Evolutionary conservation across 2,329 filamentous ascomycete species (phyloP).

Genomic region (Pseudocercospora musae): DNA sequence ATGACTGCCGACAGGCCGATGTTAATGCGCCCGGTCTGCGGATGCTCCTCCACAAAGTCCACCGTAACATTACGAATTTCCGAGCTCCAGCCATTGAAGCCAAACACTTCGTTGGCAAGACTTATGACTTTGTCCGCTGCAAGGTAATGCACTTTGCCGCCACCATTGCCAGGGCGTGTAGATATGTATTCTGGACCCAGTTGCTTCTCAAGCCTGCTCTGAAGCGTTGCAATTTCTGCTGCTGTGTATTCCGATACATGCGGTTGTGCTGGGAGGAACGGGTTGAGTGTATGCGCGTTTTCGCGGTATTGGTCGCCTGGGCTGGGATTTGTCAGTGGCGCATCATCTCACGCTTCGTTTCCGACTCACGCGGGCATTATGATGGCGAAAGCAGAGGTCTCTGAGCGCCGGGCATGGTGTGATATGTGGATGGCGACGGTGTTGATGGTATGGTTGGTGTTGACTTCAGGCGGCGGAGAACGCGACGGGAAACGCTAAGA

Average conservation of each 20-base stretch:
- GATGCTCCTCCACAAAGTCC: constrained; percentile 89
- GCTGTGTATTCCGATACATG: constrained; percentile 79
- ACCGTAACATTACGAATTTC: constrained; percentile 93
- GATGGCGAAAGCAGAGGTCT: constrained; percentile 12
- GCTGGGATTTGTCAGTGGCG: constrained; percentile 23
- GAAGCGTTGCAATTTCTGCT: constrained; percentile 83
- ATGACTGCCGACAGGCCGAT: constrained; percentile 88
- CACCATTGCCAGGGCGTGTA: constrained; percentile 74
- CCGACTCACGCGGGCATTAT: constrained; percentile 33
- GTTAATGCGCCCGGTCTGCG: constrained; percentile 72
- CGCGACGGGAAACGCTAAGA: constrained; percentile 6
- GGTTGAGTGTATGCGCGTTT: constrained; percentile 57
- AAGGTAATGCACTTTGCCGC: constrained; percentile 86
- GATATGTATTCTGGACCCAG: constrained; percentile 96
- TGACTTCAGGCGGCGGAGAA: constrained; percentile 11
- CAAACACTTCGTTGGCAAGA: constrained; percentile 91
- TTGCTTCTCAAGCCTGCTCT: constrained; percentile 83
- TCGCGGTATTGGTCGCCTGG: constrained; percentile 38
- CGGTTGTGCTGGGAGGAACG: constrained; percentile 70
- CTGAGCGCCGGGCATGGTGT: constrained; percentile 2
- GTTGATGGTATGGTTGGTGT: constrained; percentile 10
- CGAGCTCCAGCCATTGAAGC: constrained; percentile 96
- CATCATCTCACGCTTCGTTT: not conserved
- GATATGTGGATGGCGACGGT: not conserved
- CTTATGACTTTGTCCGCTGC: constrained; percentile 96